These are phyloP conservation scores for Amylocarpus encephaloides DNA, from an alignment of 2,329 filamentous ascomycete genomes.

Conservation along the genomic window DNA sequence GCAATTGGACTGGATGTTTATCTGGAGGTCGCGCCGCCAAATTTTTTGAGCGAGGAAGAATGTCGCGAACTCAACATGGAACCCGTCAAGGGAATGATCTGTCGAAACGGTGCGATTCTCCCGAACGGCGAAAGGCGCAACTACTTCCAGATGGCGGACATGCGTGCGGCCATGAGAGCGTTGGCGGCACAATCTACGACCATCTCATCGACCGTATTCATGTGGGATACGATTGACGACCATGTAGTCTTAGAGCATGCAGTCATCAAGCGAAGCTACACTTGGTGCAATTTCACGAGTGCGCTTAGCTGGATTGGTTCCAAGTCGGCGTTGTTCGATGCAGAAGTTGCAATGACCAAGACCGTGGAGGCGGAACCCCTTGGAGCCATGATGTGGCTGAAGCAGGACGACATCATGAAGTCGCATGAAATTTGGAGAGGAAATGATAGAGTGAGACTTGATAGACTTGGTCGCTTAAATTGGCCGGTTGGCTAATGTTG, in stretches of 20 bases:
- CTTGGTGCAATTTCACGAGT: constrained; percentile 43
- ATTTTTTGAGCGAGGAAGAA: constrained; percentile 31
- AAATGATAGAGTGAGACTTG: constrained; percentile 21
- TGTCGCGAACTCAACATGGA: constrained; percentile 28
- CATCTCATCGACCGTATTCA: constrained; percentile 37
- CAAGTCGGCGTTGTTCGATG: constrained; percentile 33
- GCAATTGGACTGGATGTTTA: constrained; percentile 35
- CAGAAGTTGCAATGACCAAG: constrained; percentile 22
- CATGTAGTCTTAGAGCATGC: constrained; percentile 35
- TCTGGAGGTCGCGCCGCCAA: constrained; percentile 36
- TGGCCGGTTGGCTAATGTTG: background rate
- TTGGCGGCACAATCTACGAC: constrained; percentile 40
- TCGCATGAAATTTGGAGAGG: constrained; percentile 37
- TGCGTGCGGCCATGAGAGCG: constrained; percentile 38
- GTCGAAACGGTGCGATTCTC: constrained; percentile 38
- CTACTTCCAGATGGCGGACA: constrained; percentile 38
- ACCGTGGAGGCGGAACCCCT: constrained; percentile 34
- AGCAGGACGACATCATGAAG: constrained; percentile 39
- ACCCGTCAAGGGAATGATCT: constrained; percentile 35
- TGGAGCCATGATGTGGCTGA: constrained; percentile 41
- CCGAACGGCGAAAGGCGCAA: constrained; percentile 37
- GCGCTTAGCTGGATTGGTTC: constrained; percentile 39
- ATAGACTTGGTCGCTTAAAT: background rate
- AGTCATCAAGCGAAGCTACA: constrained; percentile 37
- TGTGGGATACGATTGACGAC: constrained; percentile 41